These are phyloP conservation scores for Protea cynaroides DNA, from an alignment of 164 flowering plant genomes.

Conservation along the genomic window DNA sequence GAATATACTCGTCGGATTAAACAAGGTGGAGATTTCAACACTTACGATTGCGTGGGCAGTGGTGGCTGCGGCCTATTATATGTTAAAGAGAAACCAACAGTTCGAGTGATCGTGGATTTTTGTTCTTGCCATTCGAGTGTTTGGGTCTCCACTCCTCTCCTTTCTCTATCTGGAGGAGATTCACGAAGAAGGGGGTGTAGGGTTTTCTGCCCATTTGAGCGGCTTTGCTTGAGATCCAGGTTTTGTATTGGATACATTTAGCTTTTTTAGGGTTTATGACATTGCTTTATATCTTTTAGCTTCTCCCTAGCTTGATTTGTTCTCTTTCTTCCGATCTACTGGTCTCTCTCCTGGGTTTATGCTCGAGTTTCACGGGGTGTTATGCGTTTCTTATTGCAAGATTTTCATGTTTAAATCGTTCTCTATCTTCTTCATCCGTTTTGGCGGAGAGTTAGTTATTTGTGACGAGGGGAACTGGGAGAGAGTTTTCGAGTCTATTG, in stretches of 20 bases:
- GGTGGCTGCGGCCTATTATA: conserved; percentile 20
- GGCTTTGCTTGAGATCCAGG: conserved; percentile 27
- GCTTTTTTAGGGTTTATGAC: conserved; percentile 17
- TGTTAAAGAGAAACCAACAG: conserved; percentile 19
- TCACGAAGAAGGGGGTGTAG: conserved; percentile 10
- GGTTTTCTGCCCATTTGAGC: conserved; percentile 10
- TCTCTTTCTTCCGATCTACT: conserved; percentile 16
- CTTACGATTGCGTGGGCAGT: conserved; percentile 3
- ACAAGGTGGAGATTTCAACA: conserved; percentile 4
- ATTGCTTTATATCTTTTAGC: conserved; percentile 7
- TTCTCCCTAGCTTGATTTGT: conserved; percentile 10
- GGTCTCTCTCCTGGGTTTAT: conserved; percentile 11
- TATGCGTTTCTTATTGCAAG: too few relatives aligned
- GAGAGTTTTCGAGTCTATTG: too few relatives aligned
- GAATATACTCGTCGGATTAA: conserved; percentile 9
- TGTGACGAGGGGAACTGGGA: too few relatives aligned
- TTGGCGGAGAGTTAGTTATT: neutral
- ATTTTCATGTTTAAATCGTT: too few relatives aligned
- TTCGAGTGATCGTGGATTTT: neutral
- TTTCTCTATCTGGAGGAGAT: conserved; percentile 5
- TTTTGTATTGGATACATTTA: conserved; percentile 26
- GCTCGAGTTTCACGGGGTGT: neutral
- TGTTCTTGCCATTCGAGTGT: neutral
- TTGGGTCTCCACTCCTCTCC: conserved; percentile 4
- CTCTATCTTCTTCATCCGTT: neutral